Evolutionary conservation across 805 yeast species (phyloP), one percentile per base, ranked within the genome.

Genomic region (Hanseniaspora lindneri): DNA sequence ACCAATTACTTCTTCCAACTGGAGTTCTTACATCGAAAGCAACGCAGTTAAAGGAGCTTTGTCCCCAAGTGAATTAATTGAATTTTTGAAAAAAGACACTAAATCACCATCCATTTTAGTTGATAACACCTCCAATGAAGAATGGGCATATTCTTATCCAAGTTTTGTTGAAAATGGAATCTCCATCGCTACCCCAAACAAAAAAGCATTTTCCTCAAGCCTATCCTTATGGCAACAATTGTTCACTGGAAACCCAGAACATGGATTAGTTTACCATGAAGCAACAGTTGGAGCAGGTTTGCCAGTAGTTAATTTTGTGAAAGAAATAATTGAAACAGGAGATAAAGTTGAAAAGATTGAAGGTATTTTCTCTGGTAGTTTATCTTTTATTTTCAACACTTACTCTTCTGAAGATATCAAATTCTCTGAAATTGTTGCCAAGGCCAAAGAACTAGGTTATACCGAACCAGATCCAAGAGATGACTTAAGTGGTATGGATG

Each of bases 391-490:
- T 56, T 92, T 92, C 74, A 92, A 92, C 68, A 88, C 83, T 62
- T 92, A 79, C 66, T 85, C 96, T 36, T 76, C 94, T 41, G 69
- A 74, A 41, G 71, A 74, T 44, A 74, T 77, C 52, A 83, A 82
- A 62, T 92, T 88, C 65, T 86, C 96, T 23, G 95, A 87, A 49
- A 80, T 92, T 44, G 97, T 92, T 51, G 72, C 75, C 54, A 78
- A 79, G 41, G 98, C 99, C 47, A 89, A 89, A 68, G 67, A 79
- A 46, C 72, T 86, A 55, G 99, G 99, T 44, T 92, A 86, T 75
- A 89, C 96, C 36, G 98, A 92, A 69, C 99, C 99, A 43, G 99
- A 92, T 66, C 98, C 99, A 66, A 81, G 99, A 69, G 99, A 92
- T 65, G 99, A 92, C 64, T 76, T 92, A 66, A 92, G 89, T 66